A percentile compares a stretch with the other conserved stretches of the same genome.
Conservation (phyloP, 2,329 filamentous ascomycete species). For the Reticulascus tulasneorum region DNA sequence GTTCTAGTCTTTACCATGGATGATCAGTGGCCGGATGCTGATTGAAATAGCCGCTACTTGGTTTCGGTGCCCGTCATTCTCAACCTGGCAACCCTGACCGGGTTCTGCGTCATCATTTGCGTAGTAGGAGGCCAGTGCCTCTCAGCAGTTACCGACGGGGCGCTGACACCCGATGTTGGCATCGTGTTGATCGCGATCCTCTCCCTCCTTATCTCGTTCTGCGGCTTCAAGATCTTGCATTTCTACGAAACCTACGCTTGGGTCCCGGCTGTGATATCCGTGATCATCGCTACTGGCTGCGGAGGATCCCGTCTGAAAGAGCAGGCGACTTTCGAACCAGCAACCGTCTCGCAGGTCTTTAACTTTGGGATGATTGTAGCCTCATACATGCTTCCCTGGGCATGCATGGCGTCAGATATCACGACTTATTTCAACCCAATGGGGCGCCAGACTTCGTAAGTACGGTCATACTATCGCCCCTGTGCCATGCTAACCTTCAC, state of each 20-base stretch:
- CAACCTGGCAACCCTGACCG: slow-evolving; percentile 59
- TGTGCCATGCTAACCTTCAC: neutral
- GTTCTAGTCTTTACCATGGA: slow-evolving; percentile 6
- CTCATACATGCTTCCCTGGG: slow-evolving; percentile 61
- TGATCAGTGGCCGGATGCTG: slow-evolving; percentile 1
- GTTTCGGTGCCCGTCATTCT: slow-evolving; percentile 57
- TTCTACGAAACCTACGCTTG: slow-evolving; percentile 55
- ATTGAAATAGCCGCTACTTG: slow-evolving; percentile 41
- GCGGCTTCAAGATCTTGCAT: slow-evolving; percentile 54
- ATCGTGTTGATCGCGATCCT: slow-evolving; percentile 58
- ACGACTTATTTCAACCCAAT: slow-evolving; percentile 57
- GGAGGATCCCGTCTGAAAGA: slow-evolving; percentile 45
- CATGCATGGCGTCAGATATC: slow-evolving; percentile 54
- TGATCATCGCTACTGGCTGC: slow-evolving; percentile 51
- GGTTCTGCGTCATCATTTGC: slow-evolving; percentile 60
- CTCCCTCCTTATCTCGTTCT: slow-evolving; percentile 57
- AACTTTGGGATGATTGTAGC: slow-evolving; percentile 59
- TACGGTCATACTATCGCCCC: slow-evolving; percentile 5
- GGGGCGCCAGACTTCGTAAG: slow-evolving; percentile 39
- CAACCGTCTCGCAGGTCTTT: slow-evolving; percentile 43
- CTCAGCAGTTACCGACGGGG: slow-evolving; percentile 45
- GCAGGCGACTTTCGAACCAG: slow-evolving; percentile 34
- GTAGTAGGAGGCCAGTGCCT: slow-evolving; percentile 59
- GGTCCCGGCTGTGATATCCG: slow-evolving; percentile 50
- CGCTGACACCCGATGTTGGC: slow-evolving; percentile 49